A percentile compares a stretch with the other conserved stretches of the same genome.
Evolutionary conservation across 1,139 yeast species (phyloP).

Genomic region (Yueomyces sp.): DNA sequence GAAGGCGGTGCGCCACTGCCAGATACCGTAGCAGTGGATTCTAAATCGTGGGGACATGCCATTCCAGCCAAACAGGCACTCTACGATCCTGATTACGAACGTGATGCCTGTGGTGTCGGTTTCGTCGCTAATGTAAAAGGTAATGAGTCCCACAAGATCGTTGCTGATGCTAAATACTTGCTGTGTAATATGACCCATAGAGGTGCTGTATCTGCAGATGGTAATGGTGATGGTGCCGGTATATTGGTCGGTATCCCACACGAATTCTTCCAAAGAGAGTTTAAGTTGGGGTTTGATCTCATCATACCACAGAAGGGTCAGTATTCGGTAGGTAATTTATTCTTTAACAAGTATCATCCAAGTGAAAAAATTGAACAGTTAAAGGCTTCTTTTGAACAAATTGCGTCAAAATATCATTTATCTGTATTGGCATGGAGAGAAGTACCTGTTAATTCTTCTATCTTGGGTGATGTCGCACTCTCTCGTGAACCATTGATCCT

Average conservation of each 20-base stretch:
- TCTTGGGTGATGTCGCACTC: constrained; percentile 88
- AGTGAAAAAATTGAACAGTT: constrained; percentile 46
- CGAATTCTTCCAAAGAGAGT: constrained; percentile 73
- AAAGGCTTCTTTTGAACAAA: constrained; percentile 62
- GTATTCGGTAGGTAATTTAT: constrained; percentile 90
- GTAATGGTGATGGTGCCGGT: constrained; percentile 99
- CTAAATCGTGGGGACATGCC: constrained; percentile 84
- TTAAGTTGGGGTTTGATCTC: constrained; percentile 35
- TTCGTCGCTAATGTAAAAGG: constrained; percentile 94
- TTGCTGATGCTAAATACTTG: constrained; percentile 76
- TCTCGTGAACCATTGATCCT: constrained; percentile 85
- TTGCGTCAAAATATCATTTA: constrained; percentile 67
- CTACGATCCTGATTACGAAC: constrained; percentile 86
- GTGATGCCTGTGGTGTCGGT: constrained; percentile 98
- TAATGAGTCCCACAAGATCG: constrained; percentile 74
- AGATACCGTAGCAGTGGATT: constrained; percentile 32
- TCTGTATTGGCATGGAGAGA: constrained; percentile 87
- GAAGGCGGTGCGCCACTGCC: constrained; percentile 42
- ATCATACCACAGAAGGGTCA: constrained; percentile 67
- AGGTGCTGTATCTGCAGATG: constrained; percentile 94
- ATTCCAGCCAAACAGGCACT: constrained; percentile 82
- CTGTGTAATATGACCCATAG: constrained; percentile 97
- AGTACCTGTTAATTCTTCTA: constrained; percentile 90
- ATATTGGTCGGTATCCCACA: constrained; percentile 89
- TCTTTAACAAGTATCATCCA: constrained; percentile 54